Evolutionary conservation across 2,329 filamentous ascomycete genomes (phyloP), one percentile per base, ranked within the genome.

Genomic region (Fusarium sp.): DNA sequence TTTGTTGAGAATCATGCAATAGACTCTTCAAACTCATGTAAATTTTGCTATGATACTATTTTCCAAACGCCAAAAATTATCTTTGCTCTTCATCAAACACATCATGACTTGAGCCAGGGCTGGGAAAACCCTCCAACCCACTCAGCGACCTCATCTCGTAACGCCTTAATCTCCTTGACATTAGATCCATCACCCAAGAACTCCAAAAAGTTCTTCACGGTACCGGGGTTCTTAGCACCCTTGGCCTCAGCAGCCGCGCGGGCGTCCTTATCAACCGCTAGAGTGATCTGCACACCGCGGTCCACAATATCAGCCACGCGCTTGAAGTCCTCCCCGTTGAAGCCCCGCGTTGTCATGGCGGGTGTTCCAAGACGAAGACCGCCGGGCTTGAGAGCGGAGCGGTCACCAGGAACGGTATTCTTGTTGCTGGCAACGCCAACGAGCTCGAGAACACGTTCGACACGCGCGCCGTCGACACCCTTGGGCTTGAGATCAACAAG

Each of bases 351-450:
- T 26, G 96, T 98, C 96, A 98, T 98, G 74, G 96, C 96, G 0
- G 96, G 96, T 1, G 95, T 95, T 61, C 96, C 96, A 81, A 98
- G 93, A 74, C 96, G 92, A 73, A 98, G 88, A 75, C 96, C 96
- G 76, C 95, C 95, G 32, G 96, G 96, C 77, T 95, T 94, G 80
- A 98, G 89, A 0, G 96, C 96, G 1, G 94, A 97, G 81, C 92
- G 93, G 84, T 98, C 96, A 36, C 95, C 95, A 3, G 96, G 96
- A 0, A 97, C 95, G 4, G 95, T 98, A 87, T 98, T 98, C 89
- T 98, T 98, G 89, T 98, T 98, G 81, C 93, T 92, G 11, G 96
- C 95, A 48, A 98, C 95, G 77, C 95, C 95, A 75, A 95, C 94
- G 47, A 96, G 91, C 82, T 97, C 94, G 32, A 97, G 89, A 22